Evolutionary conservation across 805 yeast genomes (phyloP).

Genomic region (Starmerella scarabaei): DNA sequence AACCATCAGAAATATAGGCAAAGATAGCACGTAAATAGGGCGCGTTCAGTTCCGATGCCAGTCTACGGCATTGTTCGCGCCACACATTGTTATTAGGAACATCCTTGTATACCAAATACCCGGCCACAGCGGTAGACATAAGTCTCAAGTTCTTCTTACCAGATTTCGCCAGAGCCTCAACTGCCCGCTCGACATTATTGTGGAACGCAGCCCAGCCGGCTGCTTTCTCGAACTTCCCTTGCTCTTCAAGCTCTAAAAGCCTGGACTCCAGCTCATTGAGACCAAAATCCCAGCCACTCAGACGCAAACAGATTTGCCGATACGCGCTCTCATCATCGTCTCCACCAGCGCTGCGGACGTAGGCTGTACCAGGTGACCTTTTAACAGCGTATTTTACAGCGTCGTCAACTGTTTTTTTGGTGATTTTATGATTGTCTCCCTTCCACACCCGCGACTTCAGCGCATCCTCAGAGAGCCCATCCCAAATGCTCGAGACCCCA

Average conservation of each 20-base stretch:
- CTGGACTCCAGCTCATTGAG: conserved; percentile 61
- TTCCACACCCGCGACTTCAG: conserved; percentile 18
- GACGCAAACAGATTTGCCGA: conserved; percentile 64
- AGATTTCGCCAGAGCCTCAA: conserved; percentile 62
- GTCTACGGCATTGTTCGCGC: conserved; percentile 82
- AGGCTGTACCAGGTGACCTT: conserved; percentile 30
- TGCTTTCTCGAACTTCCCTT: conserved; percentile 68
- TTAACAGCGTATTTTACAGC: conserved; percentile 42
- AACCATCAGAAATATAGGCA: conserved; percentile 85
- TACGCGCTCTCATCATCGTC: conserved; percentile 43
- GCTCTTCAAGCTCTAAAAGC: conserved; percentile 40
- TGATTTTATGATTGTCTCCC: conserved; percentile 14
- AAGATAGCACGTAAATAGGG: conserved; percentile 86
- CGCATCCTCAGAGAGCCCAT: conserved; percentile 28
- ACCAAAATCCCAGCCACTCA: conserved; percentile 84
- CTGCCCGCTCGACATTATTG: conserved; percentile 73
- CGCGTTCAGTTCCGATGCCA: conserved; percentile 78
- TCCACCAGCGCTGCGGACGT: conserved; percentile 25
- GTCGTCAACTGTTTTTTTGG: conserved; percentile 34
- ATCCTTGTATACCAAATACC: conserved; percentile 57
- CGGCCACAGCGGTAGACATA: conserved; percentile 90
- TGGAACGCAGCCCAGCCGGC: conserved; percentile 97
- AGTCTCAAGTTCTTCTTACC: conserved; percentile 56
- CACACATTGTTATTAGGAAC: conserved; percentile 55
- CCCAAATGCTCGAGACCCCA: conserved; percentile 88